Conservation (phyloP, 495 filamentous ascomycete genomes). For the Aspergillus homomorphus region DNA sequence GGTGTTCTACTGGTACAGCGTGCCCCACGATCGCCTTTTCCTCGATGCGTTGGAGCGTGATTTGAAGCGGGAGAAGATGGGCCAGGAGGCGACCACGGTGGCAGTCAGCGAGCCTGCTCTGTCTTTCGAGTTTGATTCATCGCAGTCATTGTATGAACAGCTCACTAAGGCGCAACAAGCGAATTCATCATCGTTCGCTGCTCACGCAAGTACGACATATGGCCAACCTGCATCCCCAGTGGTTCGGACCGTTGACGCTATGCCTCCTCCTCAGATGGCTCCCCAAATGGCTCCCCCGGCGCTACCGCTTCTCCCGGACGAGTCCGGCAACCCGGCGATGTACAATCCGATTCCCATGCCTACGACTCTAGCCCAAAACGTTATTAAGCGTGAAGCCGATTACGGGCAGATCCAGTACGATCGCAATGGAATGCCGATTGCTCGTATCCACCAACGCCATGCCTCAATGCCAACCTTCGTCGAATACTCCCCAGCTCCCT, state of each 20-base stretch:
- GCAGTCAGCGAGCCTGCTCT: slow-evolving; percentile 94
- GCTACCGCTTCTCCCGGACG: slow-evolving; percentile 78
- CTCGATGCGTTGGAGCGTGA: slow-evolving; percentile 96
- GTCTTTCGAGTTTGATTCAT: slow-evolving; percentile 98
- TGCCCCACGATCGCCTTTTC: slow-evolving; percentile 95
- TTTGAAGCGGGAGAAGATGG: slow-evolving; percentile 98
- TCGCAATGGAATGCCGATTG: slow-evolving; percentile 81
- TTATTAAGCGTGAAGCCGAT: slow-evolving; percentile 81
- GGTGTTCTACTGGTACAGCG: slow-evolving; percentile 99
- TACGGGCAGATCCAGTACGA: slow-evolving; percentile 78
- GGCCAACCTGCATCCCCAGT: slow-evolving; percentile 80
- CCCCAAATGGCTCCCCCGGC: slow-evolving; percentile 66
- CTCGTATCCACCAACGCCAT: slow-evolving; percentile 81
- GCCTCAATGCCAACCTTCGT: slow-evolving; percentile 96
- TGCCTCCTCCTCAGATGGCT: slow-evolving; percentile 75
- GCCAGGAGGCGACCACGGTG: slow-evolving; percentile 93
- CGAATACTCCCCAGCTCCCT: slow-evolving; percentile 96
- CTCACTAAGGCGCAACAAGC: slow-evolving; percentile 99
- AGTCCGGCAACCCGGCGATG: slow-evolving; percentile 69
- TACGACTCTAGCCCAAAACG: slow-evolving; percentile 58
- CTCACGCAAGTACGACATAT: slow-evolving; percentile 73
- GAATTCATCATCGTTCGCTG: slow-evolving; percentile 92
- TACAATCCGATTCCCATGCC: slow-evolving; percentile 66
- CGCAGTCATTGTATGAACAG: slow-evolving; percentile 98
- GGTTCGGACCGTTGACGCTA: slow-evolving; percentile 84